A percentile compares a stretch with the other conserved stretches of the same genome.
phyloP scores from a whole-genome alignment of 495 filamentous ascomycete genomes.

The Paragyromitra xinjiangensis region DNA sequence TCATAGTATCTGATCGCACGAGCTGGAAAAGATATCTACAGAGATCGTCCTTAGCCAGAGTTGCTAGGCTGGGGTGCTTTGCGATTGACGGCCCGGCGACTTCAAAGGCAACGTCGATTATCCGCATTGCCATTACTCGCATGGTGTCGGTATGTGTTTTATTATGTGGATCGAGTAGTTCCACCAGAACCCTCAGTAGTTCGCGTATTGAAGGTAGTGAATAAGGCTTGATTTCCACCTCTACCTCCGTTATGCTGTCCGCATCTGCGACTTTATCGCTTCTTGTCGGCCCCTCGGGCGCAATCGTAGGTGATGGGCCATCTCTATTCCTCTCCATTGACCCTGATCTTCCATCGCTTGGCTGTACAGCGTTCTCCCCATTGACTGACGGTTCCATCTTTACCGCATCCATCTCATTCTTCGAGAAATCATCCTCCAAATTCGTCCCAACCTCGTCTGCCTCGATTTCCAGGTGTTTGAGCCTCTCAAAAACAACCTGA shows the following conservation, averaged over 20 bases:
- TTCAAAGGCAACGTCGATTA: slow-evolving; percentile 96
- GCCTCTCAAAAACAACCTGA: slow-evolving; percentile 91
- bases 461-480: slow-evolving; percentile 84
- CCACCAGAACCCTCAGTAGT: slow-evolving; percentile 92
- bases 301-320: slow-evolving; percentile 47
- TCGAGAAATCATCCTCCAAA: slow-evolving; percentile 67
- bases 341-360: slow-evolving; percentile 61
- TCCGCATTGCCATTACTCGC: slow-evolving; percentile 94
- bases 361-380: slow-evolving; percentile 64
- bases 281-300: slow-evolving; percentile 49
- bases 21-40: slow-evolving; percentile 97
- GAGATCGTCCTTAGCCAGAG: slow-evolving; percentile 88
- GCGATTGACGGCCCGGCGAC: slow-evolving; percentile 96
- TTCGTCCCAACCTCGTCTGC: slow-evolving; percentile 64
- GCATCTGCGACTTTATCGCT: slow-evolving; percentile 43
- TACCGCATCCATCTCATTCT: slow-evolving; percentile 74
- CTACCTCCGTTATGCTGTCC: slow-evolving; percentile 56
- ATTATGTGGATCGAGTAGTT: slow-evolving; percentile 92
- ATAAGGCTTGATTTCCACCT: slow-evolving; percentile 78
- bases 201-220: slow-evolving; percentile 93
- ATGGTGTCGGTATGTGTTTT: slow-evolving; percentile 90
- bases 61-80: slow-evolving; percentile 87
- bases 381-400: slow-evolving; percentile 92
- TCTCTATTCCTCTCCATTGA: slow-evolving; percentile 54
- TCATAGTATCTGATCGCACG: slow-evolving; percentile 93